Evolutionary conservation across 1,139 yeast genomes (phyloP), one percentile per base, ranked within the genome.

Genomic region (Scheffersomyces segobiensis): DNA sequence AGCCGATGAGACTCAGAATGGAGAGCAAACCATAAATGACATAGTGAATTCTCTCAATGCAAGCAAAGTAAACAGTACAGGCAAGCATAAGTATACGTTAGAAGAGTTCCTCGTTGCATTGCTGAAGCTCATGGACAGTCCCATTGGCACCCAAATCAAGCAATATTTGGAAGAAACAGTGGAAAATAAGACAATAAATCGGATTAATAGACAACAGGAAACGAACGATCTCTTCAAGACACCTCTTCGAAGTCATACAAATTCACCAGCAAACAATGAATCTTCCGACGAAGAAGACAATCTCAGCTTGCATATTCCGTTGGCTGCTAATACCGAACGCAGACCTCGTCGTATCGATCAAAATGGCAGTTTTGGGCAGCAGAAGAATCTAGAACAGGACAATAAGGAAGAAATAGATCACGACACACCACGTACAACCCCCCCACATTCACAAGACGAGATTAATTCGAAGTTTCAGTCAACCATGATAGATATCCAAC

Each of bases 371-470:
- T 56, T 59, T 19, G 24, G 26, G 7, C 17, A 5, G 3, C 8
- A 20, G 7, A 48, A 48, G 18, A n/a, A 48, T 12, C 8, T 48
- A 24, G 50, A 48, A 3, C 59, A 59, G 42, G 56, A 53, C 5
- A 54, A 53, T 4, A 24, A 50, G 3, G 26, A 19, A 22, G 48
- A 46, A 8, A 53, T 55, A 26, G 51, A 46, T 10, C 59, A 56
- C 46, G 65, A 61, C 12, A 67, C 72, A 3, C 71, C 72, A 5
- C 57, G 62, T 3, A 70, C 74, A 7, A 70, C 73, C 0, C 74
- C 74, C 7, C 74, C 74, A 7, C 64, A 62, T 20, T 70, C 73
- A 5, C 72, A 64, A 55, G 73, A 70, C 20, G 61, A 54, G 46
- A 55, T 59, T 5, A 59, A 63, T 17, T 51, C 59, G 12, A 62